Evolutionary conservation across 805 yeast species (phyloP), one percentile per base, ranked within the genome.

Genomic region (Ogataea zsoltii): DNA sequence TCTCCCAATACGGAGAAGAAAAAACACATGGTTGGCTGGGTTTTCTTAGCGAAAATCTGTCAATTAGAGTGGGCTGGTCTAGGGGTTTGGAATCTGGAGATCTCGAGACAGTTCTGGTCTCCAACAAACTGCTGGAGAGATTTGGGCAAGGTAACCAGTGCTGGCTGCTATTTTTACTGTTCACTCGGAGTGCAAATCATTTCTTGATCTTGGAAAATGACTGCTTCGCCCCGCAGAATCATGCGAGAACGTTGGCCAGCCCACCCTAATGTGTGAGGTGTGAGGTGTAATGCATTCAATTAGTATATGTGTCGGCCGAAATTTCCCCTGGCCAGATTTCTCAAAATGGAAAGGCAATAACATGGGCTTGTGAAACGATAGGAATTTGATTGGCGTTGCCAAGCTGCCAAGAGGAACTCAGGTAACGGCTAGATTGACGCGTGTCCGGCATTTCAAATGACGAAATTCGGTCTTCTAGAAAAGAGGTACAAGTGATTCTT

Each of bases 31-130:
- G 25, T 26, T 16, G 33, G 13, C 25, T 15, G 33, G 33, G 33
- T 29, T 18, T 7, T 16, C 15, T 29, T 11, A 28, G 26, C 26
- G 41, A 33, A 33, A 14, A 33, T 33, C 37, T 13, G 28, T 6
- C 13, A 18, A n/a, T 25, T 4, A 33, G n/a, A 38, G 41, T 38
- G 26, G 41, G 41, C 41, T 38, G 41, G 41, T 38, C 28, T 38
- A 5, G 15, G 14, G 15, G 18, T 16, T 23, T 16, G 29, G 12
- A 3, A 35, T 17, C 15, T 16, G 18, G 15, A 9, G 25, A n/a
- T n/a, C n/a, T n/a, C n/a, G n/a, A n/a, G n/a, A n/a, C n/a, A n/a
- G n/a, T n/a, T n/a, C n/a, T n/a, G n/a, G n/a, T n/a, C n/a, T n/a
- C 25, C 25, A 5, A 21, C 25, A 9, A 21, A 9, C 25, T 21